Evolutionary conservation across 179 eudicot species (phyloP).

Genomic region (Beta lomatogona): DNA sequence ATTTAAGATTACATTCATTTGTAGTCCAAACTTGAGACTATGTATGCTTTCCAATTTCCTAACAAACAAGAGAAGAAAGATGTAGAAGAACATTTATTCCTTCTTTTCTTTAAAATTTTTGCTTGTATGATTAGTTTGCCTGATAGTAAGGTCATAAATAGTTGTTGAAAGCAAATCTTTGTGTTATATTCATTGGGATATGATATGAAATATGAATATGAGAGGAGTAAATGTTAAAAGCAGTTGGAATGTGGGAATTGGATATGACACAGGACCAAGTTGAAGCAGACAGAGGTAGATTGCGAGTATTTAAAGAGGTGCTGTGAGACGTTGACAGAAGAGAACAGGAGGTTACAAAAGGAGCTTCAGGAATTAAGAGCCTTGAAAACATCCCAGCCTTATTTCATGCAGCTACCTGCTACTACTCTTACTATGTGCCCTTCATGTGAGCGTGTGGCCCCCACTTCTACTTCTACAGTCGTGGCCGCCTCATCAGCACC

Average conservation of each 20-base stretch:
- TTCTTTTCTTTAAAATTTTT: no score
- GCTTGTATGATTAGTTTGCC: no score
- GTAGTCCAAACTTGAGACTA: no score
- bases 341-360: constrained; percentile 70
- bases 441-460: constrained; percentile 73
- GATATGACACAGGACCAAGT: constrained; percentile 52
- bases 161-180: constrained; percentile 22
- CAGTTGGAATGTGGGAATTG: constrained; percentile 3
- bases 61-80: no score
- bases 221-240: background rate
- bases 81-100: no score
- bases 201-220: background rate
- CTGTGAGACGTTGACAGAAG: constrained; percentile 74
- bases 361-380: constrained; percentile 74
- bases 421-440: constrained; percentile 90
- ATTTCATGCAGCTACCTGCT: constrained; percentile 70
- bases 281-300: constrained; percentile 86
- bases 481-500: background rate
- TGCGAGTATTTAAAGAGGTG: constrained; percentile 82
- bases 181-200: constrained; percentile 33
- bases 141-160: no score
- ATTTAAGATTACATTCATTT: no score
- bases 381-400: constrained; percentile 61
- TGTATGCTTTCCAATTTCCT: no score
- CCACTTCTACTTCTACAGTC: constrained; percentile 38